Evolutionary conservation across 2,329 filamentous ascomycete species (phyloP), one percentile per base, ranked within the genome.

Genomic region (Aspergillus cejpii): DNA sequence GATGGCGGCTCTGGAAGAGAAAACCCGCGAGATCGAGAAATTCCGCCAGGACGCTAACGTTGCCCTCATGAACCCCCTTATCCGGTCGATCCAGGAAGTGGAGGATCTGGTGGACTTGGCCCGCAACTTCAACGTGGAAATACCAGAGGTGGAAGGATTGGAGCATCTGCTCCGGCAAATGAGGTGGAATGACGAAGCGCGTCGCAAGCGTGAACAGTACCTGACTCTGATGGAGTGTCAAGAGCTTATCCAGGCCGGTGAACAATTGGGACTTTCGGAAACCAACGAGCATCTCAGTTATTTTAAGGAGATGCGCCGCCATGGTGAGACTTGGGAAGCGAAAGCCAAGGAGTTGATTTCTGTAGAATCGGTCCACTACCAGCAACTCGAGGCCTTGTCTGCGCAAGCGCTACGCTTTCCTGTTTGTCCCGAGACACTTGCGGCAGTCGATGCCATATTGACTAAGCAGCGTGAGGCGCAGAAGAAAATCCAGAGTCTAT

Each of bases 401-500:
- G 80, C 81, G 39, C 91, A 97, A 68, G 90, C 90, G 1, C 74
- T 81, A 26, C 77, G 77, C 4, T 74, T 96, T 14, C 91, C 92
- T 0, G 90, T 97, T 15, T 85, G 86, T 1, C 73, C 81, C 3
- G 85, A 90, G 26, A 97, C 89, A 0, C 75, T 94, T 19, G 79
- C 81, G 6, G 78, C 81, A 6, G 87, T 98, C 20, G 92, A 98
- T 58, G 84, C 88, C 39, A 96, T 97, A 44, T 73, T 98, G 46
- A 89, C 89, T 65, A 97, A 96, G 68, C 92, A 98, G 64, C 84
- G 92, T 15, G 92, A 97, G 62, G 90, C 90, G 0, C 90, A 96
- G 60, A 84, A 86, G 12, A 85, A 90, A 57, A 94, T 98, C 43
- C 71, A 89, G 39, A 84, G 85, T 28, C 71, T 98, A 7, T 90